Conservation (phyloP, 805 yeast species). For the Lipomyces mesembrius region DNA sequence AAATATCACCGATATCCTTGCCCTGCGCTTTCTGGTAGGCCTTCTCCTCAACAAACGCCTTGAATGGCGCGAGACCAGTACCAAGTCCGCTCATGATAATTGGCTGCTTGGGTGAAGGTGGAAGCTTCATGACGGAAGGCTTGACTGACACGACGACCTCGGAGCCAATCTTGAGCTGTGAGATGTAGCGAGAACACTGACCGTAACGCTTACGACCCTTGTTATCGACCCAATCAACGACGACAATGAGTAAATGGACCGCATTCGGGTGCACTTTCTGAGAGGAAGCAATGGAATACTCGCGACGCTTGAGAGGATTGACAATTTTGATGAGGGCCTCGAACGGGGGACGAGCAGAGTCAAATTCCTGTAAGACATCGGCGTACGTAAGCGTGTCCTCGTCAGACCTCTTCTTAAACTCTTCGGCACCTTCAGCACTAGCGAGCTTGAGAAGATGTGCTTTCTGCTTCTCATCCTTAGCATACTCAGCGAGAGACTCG, state of each 20-base stretch:
- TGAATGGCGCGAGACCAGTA: constrained; percentile 97
- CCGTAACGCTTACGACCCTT: constrained; percentile 87
- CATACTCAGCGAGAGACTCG: constrained; percentile 75
- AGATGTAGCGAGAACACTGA: constrained; percentile 88
- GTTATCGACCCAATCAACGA: constrained; percentile 92
- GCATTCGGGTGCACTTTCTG: constrained; percentile 90
- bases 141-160: constrained; percentile 93
- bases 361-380: constrained; percentile 78
- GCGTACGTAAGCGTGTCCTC: constrained; percentile 79
- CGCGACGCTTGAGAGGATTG: constrained; percentile 92
- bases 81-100: constrained; percentile 97
- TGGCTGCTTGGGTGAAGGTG: constrained; percentile 84
- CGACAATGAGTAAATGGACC: constrained; percentile 88
- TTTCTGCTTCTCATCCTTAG: constrained; percentile 70
- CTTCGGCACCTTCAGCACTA: constrained; percentile 80
- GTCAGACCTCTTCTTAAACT: constrained; percentile 82
- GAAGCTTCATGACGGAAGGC: constrained; percentile 96
- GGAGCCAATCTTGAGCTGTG: constrained; percentile 76
- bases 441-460: constrained; percentile 64
- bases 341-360: constrained; percentile 77
- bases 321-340: constrained; percentile 71
- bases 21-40: constrained; percentile 92
- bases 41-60: constrained; percentile 95
- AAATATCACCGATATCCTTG: constrained; percentile 83
- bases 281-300: constrained; percentile 95